Percentiles rank a stretch among this genome's conserved stretches.
Conservation (phyloP, 192 early-diverging fungal genomes). For the Rhizoclosmatium globosum region DNA sequence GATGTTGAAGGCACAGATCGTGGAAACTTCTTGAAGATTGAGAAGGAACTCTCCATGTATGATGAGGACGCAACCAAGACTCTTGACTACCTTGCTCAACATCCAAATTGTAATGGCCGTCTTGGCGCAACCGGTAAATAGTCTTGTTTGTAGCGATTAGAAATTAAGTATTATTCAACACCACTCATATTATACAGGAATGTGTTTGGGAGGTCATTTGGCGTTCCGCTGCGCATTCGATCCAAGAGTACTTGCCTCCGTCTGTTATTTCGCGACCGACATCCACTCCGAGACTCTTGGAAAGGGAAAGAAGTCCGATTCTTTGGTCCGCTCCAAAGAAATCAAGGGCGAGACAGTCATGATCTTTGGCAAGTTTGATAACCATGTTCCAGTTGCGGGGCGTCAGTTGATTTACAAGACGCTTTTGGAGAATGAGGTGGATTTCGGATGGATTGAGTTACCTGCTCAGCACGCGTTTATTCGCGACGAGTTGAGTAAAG, state of each 20-base stretch:
- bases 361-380: slow-evolving; percentile 69
- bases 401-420: slow-evolving; percentile 62
- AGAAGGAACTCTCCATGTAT: slow-evolving; percentile 61
- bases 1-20: slow-evolving; percentile 65
- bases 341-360: slow-evolving; percentile 68
- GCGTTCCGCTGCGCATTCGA: slow-evolving; percentile 71
- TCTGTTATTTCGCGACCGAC: slow-evolving; percentile 74
- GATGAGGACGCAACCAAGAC: slow-evolving; percentile 66
- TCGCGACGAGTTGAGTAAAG: slow-evolving; percentile 69
- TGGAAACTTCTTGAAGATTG: slow-evolving; percentile 68
- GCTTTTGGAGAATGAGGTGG: slow-evolving; percentile 58
- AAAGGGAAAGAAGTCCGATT: slow-evolving; percentile 54
- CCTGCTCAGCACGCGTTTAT: slow-evolving; percentile 74
- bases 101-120: slow-evolving; percentile 64
- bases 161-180: not conserved
- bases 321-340: slow-evolving; percentile 56
- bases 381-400: slow-evolving; percentile 67
- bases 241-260: slow-evolving; percentile 56
- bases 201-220: slow-evolving; percentile 67
- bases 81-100: slow-evolving; percentile 57
- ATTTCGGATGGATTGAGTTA: slow-evolving; percentile 65
- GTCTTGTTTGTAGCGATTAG: slow-evolving; percentile 30
- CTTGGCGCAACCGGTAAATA: slow-evolving; percentile 61
- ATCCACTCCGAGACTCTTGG: slow-evolving; percentile 66
- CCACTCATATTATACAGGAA: slow-evolving; percentile 39